phyloP scores from a whole-genome alignment of 2,329 filamentous ascomycete species.

The Tolypocladium ovalisporum region DNA sequence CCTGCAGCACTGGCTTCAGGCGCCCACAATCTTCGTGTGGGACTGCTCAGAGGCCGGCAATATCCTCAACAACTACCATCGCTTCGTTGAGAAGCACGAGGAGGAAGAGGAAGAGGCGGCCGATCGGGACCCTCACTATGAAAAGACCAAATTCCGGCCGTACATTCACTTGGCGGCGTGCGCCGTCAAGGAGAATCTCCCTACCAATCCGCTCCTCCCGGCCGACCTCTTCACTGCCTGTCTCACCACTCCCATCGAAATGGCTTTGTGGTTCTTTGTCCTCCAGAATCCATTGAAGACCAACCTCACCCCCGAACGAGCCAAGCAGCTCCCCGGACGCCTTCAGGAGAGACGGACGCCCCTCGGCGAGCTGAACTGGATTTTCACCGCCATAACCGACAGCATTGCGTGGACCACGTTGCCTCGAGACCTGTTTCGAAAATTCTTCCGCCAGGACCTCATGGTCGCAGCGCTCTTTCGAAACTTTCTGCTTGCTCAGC shows the following conservation, averaged over 20 bases:
- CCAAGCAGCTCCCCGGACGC: constrained; percentile 80
- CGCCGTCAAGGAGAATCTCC: constrained; percentile 79
- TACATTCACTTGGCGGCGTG: constrained; percentile 91
- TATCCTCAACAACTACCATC: constrained; percentile 88
- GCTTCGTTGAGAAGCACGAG: constrained; percentile 91
- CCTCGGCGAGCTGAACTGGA: constrained; percentile 95
- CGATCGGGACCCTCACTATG: constrained; percentile 70
- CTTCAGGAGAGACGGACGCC: constrained; percentile 89
- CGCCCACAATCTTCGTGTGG: constrained; percentile 93
- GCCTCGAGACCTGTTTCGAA: constrained; percentile 83
- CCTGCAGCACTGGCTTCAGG: constrained; percentile 88
- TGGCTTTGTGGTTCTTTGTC: constrained; percentile 93
- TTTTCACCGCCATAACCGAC: constrained; percentile 97
- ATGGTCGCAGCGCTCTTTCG: constrained; percentile 98
- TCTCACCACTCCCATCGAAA: constrained; percentile 92
- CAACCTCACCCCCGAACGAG: constrained; percentile 66
- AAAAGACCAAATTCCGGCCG: constrained; percentile 58
- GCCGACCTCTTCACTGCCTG: constrained; percentile 95
- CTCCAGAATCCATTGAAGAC: constrained; percentile 72
- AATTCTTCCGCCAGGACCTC: constrained; percentile 91
- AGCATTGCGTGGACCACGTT: constrained; percentile 98
- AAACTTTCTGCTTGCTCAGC: constrained; percentile 88
- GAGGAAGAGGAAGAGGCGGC: constrained; percentile 71
- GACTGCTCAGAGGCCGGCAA: constrained; percentile 96
- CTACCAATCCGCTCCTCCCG: constrained; percentile 85